Evolutionary conservation across 2,329 filamentous ascomycete genomes (phyloP), one percentile per base, ranked within the genome.

Genomic region (Cladosporium sp.): DNA sequence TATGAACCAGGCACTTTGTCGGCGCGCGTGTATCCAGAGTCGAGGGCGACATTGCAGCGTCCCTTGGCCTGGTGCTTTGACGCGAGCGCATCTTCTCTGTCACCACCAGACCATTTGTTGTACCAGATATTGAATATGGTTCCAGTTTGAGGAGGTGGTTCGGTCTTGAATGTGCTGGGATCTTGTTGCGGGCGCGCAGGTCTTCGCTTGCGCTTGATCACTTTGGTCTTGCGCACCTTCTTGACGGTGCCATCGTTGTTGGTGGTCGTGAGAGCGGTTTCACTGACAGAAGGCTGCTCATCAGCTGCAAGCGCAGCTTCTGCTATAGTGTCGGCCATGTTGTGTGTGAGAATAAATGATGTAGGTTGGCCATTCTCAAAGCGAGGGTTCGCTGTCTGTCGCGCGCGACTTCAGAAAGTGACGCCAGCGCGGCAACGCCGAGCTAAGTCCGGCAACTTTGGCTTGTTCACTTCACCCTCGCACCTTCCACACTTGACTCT

Each of bases 101-200:
- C 94, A 69, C 94, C 94, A 65, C 94, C 94, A 0, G 88, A 89
- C 92, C 93, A 97, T 76, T 97, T 97, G 79, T 96, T 97, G 78
- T 97, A 96, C 93, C 92, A 97, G 70, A 96, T 95, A 75, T 99
- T 99, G 82, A 94, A 99, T 60, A 92, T 91, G 0, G 90, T 96
- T 55, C 94, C 94, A 0, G 93, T 97, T 69, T 97, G 92, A 1
- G 90, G 89, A 15, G 92, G 91, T 3, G 90, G 88, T 67, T 96
- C 91, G 36, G 88, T 88, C 67, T 88, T 90, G 76, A 96, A 84
- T 43, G 87, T 87, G 40, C 88, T 86, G 1, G 92, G 86, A 70
- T 99, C 94, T 69, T 97, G 88, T 77, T 99, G 94, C 0, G 89
- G 88, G 60, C 93, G 86, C 49, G 94, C 94, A 34, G 94, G 94